Conservation (phyloP, 306 rosid genomes). For the Begonia fuchsioides region DNA sequence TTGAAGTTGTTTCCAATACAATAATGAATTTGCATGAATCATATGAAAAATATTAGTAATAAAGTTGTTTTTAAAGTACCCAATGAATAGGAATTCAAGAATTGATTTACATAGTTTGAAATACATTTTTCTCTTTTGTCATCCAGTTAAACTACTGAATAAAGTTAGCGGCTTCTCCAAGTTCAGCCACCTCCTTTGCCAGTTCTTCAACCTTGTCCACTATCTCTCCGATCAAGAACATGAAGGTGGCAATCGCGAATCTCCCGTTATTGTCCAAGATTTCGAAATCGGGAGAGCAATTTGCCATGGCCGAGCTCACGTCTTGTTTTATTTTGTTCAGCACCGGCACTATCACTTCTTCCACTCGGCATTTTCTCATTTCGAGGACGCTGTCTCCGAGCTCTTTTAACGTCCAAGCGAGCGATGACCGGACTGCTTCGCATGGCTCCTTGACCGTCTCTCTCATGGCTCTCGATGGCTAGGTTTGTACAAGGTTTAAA, state of each 20-base stretch:
- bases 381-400: constrained; percentile 49
- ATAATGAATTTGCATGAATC: too few relatives aligned
- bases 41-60: too few relatives aligned
- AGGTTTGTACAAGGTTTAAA: neutral
- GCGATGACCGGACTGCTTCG: constrained; percentile 32
- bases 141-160: neutral
- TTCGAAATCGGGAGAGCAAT: constrained; percentile 12
- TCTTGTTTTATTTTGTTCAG: constrained; percentile 37
- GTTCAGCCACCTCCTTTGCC: constrained; percentile 47
- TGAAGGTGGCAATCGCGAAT: constrained; percentile 33
- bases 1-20: too few relatives aligned
- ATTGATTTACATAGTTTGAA: too few relatives aligned
- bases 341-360: constrained; percentile 15
- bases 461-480: constrained; percentile 24
- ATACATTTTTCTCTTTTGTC: too few relatives aligned
- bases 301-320: constrained; percentile 18
- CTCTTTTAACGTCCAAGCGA: constrained; percentile 37
- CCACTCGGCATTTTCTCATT: constrained; percentile 37
- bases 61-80: too few relatives aligned
- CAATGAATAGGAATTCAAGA: too few relatives aligned
- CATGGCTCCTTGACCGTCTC: constrained; percentile 21
- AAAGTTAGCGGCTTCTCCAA: constrained; percentile 43
- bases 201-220: constrained; percentile 45
- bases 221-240: constrained; percentile 34
- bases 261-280: constrained; percentile 22